Base-by-base conservation (phyloP, 1,284 basidiomycete genomes). In the Mixia osmundae region DNA sequence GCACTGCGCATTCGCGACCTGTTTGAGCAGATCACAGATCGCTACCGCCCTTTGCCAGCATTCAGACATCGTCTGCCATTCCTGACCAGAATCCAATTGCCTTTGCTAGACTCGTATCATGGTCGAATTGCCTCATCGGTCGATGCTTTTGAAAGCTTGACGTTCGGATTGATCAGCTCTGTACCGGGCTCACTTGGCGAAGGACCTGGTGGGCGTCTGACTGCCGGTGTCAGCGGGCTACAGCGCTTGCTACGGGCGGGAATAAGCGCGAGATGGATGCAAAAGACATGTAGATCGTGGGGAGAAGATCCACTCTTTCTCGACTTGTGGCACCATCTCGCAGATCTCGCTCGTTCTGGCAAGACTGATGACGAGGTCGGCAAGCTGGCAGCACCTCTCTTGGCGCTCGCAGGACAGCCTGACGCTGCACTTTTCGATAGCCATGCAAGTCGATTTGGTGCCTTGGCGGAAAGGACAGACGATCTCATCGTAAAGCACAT, bases 301-400 rank as follows among this genome's bases (percentile, higher is more conserved):
- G 72, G 74, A 20, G 83, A 91, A 54, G 79, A 87, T 32, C 49
- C 87, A 78, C 82, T 83, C 58, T 89, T 87, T 61, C 59, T 89
- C 8, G 77, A 83, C 53, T 58, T 91, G 28, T 80, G 75, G 69
- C 60, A 68, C 4, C 76, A 82, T 48, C 73, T 89, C 45, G 66
- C 23, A 15, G 33, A 39, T 4, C 21, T 25, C 11, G 5, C n/a
- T n/a, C n/a, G n/a, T 16, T n/a, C 23, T 14, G 14, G 25, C 12
- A 27, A 38, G 1, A 29, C 46, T 3, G 18, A 36, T 12, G 22
- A 41, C 7, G 20, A 48, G 11, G 35, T 40, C 22, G 42, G 43
- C 39, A 46, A 35, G 24, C 26, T 45, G 63, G 65, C 40, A 67
- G 66, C 30, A 76, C n/a, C 10, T 11, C 31, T 33, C 15, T n/a